Evolutionary conservation across 176 grass and related monocot genomes (phyloP).

Genomic region (Leersia perrieri): DNA sequence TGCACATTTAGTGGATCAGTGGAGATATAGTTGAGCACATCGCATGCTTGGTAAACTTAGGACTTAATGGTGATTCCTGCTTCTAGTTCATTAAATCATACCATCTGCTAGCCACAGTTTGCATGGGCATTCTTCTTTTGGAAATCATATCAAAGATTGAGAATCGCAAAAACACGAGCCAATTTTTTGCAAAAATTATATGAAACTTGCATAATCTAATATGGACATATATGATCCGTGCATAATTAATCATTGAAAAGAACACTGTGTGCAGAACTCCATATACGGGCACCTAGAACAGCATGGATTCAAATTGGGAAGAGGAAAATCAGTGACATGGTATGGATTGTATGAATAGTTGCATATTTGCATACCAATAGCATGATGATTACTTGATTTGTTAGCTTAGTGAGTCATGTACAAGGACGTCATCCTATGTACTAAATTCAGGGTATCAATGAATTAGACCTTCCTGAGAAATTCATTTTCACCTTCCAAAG

Average conservation of each 20-base stretch:
- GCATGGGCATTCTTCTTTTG: neutral
- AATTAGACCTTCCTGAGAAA: neutral
- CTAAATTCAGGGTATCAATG: neutral
- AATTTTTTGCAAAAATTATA: neutral
- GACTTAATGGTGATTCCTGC: neutral
- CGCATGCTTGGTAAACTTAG: neutral
- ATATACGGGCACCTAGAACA: neutral
- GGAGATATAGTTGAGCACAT: neutral
- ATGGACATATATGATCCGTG: neutral
- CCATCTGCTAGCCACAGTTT: neutral
- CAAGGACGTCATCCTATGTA: neutral
- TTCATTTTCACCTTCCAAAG: neutral
- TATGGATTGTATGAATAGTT: too few relatives aligned
- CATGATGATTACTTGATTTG: neutral
- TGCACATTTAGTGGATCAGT: neutral
- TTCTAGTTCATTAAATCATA: neutral
- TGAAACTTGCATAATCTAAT: conserved; percentile 5
- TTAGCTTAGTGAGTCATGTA: neutral
- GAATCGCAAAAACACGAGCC: neutral
- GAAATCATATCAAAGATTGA: neutral
- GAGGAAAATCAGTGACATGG: too few relatives aligned
- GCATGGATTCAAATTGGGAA: neutral
- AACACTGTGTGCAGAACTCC: conserved; percentile 7
- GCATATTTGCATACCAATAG: neutral
- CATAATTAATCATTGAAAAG: neutral